Evolutionary conservation across 164 flowering plant species (phyloP), one percentile per base, ranked within the genome.

Genomic region (Umbilicus rupestris): DNA sequence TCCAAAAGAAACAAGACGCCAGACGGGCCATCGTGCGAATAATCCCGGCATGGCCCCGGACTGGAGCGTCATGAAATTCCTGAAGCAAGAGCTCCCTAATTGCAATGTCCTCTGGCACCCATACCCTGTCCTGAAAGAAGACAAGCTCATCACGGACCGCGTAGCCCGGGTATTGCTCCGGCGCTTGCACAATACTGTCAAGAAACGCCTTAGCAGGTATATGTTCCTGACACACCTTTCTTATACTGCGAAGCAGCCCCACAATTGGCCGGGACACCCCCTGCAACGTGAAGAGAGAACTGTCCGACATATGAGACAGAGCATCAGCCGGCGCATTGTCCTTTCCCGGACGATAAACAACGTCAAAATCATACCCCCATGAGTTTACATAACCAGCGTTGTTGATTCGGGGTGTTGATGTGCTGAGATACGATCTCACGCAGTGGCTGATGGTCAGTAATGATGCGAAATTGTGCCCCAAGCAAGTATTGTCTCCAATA

Each of bases 401-500:
- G 66, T 50, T 72, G 70, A 6, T 49, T 31, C 2, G 49, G 55
- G 1, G 63, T 63, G 7, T 46, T 0, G 7, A 63, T 33, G 8
- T 2, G 28, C n/a, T 72, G 59, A 7, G 39, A 67, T 19, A 68
- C 29, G 1, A 73, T 7, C 31, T 3, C 33, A 12, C 46, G 55
- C 1, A 69, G 35, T 3, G 45, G 42, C 0, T 19, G 12, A 0
- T 68, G 52, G 37, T 68, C 64, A 0, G 52, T 68, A 11, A 2
- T 2, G 1, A 68, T 30, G 10, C 14, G 28, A 17, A 68, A 68
- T 41, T 26, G 14, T 1, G 1, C 1, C 0, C 69, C 75, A 12
- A 68, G 7, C 6, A 69, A n/a, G 33, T 73, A 73, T 11, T 17
- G 67, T 17, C 63, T 15, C 60, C 67, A 5, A 72, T 62, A 15